Base-by-base conservation (phyloP, 148 eudicot genomes). In the Diospyros lotus region DNA sequence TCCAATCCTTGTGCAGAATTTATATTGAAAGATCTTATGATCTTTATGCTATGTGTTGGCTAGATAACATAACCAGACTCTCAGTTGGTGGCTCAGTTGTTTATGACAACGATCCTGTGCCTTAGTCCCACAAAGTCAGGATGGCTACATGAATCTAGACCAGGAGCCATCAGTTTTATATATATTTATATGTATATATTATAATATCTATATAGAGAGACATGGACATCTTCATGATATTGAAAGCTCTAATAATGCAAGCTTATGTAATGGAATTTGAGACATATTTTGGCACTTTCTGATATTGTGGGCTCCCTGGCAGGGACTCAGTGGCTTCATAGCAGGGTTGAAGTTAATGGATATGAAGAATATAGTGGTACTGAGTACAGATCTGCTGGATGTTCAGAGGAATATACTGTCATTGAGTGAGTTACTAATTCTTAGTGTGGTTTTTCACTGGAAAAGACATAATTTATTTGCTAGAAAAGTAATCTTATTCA, bases 301-400 rank as follows among this genome's bases (percentile, higher is more conserved):
- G 69, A 50, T 63, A n/a, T 38, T 18, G 76, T 41, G 55, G 39
- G 1, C 62, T 3, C 38, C 69, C 51, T 71, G 42, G 63, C 89
- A 95, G 99, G 91, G 77, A 89, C 88, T 71, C 99, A 95, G 64
- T 95, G 96, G 99, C 99, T 95, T 82, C 96, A 92, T 73, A 95
- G 97, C 81, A 86, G 99, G 83, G 89, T 95, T 67, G 99, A 95
- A 69, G 81, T 88, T 54, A 80, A 88, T 82, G 99, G 99, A 8
- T 95, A 95, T 74, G 99, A 95, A 71, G 99, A 95, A 80, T 95
- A 85, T 80, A 87, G 91, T 76, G 96, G 96, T 45, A 77, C 83
- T 44, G 99, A 95, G 73, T 90, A 92, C 76, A 85, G 97, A 78
- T 92, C 99, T 75, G 89, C 97, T 82, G 99, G 99, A 77, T 95